Percentiles rank a stretch among this genome's conserved stretches.
Evolutionary conservation across 495 filamentous ascomycete genomes (phyloP).

Genomic region (Pyrenula massariospora): DNA sequence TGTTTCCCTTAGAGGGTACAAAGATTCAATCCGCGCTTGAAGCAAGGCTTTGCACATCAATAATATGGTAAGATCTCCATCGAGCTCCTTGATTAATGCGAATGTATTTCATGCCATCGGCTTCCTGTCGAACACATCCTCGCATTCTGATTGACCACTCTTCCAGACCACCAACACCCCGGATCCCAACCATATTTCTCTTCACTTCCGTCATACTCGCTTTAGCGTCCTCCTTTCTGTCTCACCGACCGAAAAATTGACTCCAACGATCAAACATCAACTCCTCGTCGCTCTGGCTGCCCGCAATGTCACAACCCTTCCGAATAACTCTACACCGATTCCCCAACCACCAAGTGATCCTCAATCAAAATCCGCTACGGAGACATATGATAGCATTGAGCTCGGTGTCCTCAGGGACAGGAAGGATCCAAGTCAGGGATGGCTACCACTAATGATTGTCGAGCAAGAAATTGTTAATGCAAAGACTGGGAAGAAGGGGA

Average conservation of each 20-base stretch:
- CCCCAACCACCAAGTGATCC: conserved; percentile 10
- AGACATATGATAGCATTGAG: conserved; percentile 18
- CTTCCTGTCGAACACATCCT: too few species aligned
- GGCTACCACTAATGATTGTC: conserved; percentile 32
- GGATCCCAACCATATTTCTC: background rate
- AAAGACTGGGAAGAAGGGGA: conserved; percentile 27
- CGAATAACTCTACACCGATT: conserved; percentile 30
- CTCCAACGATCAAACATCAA: conserved; percentile 48
- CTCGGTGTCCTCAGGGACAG: conserved; percentile 42
- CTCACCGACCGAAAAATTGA: conserved; percentile 45
- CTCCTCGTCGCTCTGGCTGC: conserved; percentile 44
- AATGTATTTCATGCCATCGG: too few species aligned
- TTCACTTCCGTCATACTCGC: background rate
- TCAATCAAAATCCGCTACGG: background rate
- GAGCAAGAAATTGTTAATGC: conserved; percentile 22
- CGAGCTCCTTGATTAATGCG: too few species aligned
- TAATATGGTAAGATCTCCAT: too few species aligned
- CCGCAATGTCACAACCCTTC: conserved; percentile 28
- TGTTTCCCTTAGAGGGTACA: too few species aligned
- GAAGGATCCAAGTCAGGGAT: conserved; percentile 45
- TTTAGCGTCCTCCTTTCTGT: conserved; percentile 45
- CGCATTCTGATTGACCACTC: too few species aligned
- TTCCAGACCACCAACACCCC: too few species aligned
- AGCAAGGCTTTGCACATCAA: too few species aligned
- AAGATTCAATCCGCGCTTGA: too few species aligned